Evolutionary conservation across 116 monocot genomes (phyloP).

Genomic region (Thalassia testudinum): DNA sequence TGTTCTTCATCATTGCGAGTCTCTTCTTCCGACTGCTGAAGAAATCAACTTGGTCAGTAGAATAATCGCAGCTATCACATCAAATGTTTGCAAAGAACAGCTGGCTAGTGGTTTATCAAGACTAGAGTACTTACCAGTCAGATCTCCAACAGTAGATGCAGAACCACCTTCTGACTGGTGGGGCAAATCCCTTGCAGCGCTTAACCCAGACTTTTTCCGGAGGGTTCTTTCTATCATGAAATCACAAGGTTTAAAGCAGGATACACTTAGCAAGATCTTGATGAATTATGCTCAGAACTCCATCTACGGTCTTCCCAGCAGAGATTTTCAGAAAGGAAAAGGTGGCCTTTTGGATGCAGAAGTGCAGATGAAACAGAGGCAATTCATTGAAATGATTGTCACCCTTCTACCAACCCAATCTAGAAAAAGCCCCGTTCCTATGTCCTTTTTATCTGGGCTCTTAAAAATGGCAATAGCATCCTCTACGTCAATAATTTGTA

Average conservation of each 20-base stretch:
- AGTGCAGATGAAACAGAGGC: conserved; percentile 9
- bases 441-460: conserved; percentile 58
- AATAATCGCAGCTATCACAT: conserved; percentile 30
- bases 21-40: conserved; percentile 47
- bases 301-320: conserved; percentile 22
- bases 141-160: conserved; percentile 4
- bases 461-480: conserved; percentile 38
- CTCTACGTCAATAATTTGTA: conserved; percentile 37
- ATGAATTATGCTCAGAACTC: conserved; percentile 64
- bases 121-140: conserved; percentile 26
- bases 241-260: conserved; percentile 73
- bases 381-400: conserved; percentile 40
- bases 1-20: conserved; percentile 51
- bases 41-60: conserved; percentile 43
- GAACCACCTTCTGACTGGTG: conserved; percentile 49
- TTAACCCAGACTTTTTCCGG: conserved; percentile 51
- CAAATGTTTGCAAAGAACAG: conserved; percentile 75
- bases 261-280: conserved; percentile 39
- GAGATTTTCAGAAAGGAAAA: conserved; percentile 14
- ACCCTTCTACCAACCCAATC: conserved; percentile 57
- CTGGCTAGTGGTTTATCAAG: conserved; percentile 51
- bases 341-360: conserved; percentile 21
- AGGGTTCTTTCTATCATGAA: conserved; percentile 48
- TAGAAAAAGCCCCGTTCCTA: conserved; percentile 43
- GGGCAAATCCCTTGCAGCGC: conserved; percentile 35